phyloP scores from a whole-genome alignment of 169 alveolate species.

The Eimeria falciformis region DNA sequence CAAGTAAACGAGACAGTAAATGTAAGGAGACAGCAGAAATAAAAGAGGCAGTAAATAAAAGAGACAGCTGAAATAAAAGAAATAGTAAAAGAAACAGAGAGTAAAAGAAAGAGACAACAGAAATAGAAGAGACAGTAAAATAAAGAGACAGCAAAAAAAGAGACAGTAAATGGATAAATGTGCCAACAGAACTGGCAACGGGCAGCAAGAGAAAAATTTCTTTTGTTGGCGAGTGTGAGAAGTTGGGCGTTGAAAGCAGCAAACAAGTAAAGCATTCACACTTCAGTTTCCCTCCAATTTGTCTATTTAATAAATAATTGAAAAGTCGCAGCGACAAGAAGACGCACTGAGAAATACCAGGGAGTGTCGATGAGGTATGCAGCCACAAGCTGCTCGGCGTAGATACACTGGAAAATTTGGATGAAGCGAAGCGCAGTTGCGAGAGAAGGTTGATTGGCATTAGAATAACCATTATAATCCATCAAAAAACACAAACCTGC shows the following conservation, averaged over 20 bases:
- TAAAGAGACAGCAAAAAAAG: neutral
- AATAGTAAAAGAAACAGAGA: no score
- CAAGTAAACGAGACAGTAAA: no score
- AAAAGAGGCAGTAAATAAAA: neutral
- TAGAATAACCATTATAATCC: slow-evolving; percentile 67
- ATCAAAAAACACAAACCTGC: slow-evolving; percentile 41
- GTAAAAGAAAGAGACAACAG: no score
- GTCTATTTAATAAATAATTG: no score
- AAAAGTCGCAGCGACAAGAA: neutral
- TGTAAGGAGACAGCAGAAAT: neutral
- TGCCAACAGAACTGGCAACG: neutral
- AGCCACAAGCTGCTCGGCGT: slow-evolving; percentile 70
- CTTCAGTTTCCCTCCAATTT: no score
- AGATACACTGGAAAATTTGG: slow-evolving; percentile 70
- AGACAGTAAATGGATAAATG: no score
- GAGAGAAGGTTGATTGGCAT: slow-evolving; percentile 71
- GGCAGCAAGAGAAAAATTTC: neutral
- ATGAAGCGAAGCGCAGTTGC: slow-evolving; percentile 68
- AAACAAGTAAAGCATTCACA: no score
- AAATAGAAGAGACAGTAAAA: neutral
- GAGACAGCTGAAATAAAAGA: no score
- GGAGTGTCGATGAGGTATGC: slow-evolving; percentile 73
- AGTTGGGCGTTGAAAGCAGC: no score
- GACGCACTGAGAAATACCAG: slow-evolving; percentile 73
- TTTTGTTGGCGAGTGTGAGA: no score